A percentile compares a stretch with the other conserved stretches of the same genome.
phyloP scores from a whole-genome alignment of 441 rosid species.

The Populus trichocarpa region DNA sequence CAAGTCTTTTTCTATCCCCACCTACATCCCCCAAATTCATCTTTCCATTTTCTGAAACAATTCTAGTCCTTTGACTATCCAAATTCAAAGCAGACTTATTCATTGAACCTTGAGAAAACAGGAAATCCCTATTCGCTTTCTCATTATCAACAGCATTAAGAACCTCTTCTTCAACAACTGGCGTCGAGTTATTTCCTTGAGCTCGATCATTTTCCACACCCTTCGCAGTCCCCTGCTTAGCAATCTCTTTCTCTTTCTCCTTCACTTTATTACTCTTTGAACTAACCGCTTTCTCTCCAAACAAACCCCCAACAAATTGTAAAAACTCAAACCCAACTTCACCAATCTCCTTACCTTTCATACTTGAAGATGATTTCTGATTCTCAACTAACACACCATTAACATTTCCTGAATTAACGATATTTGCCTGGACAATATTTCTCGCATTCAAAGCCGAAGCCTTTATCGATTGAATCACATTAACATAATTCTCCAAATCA shows the following conservation, averaged over 20 bases:
- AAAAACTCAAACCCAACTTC: conserved; percentile 34
- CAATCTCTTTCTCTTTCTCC: conserved; percentile 33
- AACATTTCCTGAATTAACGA: conserved; percentile 15
- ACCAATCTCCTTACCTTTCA: conserved; percentile 38
- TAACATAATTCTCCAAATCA: conserved; percentile 46
- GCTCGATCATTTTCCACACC: conserved; percentile 16
- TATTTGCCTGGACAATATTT: conserved; percentile 24
- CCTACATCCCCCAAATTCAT: conserved; percentile 15
- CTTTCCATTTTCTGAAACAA: conserved; percentile 21
- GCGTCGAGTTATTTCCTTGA: conserved; percentile 23
- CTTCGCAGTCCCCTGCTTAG: conserved; percentile 29
- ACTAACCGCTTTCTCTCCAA: conserved; percentile 32
- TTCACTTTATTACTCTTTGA: conserved; percentile 32
- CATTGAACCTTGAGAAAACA: conserved; percentile 20
- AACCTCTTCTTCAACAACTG: conserved; percentile 18
- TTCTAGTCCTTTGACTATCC: conserved; percentile 27
- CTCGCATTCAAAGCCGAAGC: conserved; percentile 35
- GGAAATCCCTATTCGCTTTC: conserved; percentile 16
- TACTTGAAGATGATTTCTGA: conserved; percentile 29
- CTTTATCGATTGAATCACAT: conserved; percentile 42
- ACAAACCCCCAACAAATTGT: conserved; percentile 38
- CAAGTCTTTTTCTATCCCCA: conserved; percentile 17
- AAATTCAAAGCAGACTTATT: conserved; percentile 22
- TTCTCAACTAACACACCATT: conserved; percentile 27
- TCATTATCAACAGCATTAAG: conserved; percentile 10